Conservation (phyloP, 2,329 filamentous ascomycete genomes). For the Metarhizium humberi region DNA sequence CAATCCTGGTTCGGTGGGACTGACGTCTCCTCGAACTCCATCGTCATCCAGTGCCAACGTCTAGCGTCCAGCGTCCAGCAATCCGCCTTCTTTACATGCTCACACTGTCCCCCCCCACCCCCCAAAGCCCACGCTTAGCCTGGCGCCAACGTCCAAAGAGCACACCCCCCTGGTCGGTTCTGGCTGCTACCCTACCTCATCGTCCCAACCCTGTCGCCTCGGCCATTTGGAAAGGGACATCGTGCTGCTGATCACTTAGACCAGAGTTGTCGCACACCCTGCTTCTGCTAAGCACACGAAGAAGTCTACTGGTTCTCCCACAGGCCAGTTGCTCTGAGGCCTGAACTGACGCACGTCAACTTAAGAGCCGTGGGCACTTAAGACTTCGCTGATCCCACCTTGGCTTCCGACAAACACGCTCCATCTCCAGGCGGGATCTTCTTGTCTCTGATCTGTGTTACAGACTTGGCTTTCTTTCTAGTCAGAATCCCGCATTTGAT, state of each 20-base stretch:
- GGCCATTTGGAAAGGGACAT: conserved; percentile 40
- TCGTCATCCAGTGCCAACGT: no score
- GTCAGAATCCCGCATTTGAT: conserved; percentile 43
- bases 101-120: not conserved
- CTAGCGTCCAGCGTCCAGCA: no score
- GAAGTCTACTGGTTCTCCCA: conserved; percentile 28
- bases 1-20: not conserved
- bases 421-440: conserved; percentile 25
- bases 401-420: conserved; percentile 20
- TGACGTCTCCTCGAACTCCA: not conserved
- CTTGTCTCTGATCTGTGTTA: conserved; percentile 31
- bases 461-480: conserved; percentile 35
- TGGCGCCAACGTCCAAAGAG: conserved; percentile 10
- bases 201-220: conserved; percentile 35
- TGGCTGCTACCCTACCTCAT: conserved; percentile 31
- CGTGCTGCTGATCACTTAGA: conserved; percentile 44
- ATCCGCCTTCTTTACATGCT: no score
- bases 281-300: conserved; percentile 18
- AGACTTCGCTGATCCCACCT: conserved; percentile 51
- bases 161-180: conserved; percentile 15
- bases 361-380: conserved; percentile 38
- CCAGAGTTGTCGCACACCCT: conserved; percentile 42
- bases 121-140: conserved; percentile 21
- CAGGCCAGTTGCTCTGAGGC: conserved; percentile 26
- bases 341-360: conserved; percentile 31